These are phyloP conservation scores for Neoscytalidium dimidiatum DNA, from an alignment of 2,329 filamentous ascomycete genomes.

Conservation along the genomic window DNA sequence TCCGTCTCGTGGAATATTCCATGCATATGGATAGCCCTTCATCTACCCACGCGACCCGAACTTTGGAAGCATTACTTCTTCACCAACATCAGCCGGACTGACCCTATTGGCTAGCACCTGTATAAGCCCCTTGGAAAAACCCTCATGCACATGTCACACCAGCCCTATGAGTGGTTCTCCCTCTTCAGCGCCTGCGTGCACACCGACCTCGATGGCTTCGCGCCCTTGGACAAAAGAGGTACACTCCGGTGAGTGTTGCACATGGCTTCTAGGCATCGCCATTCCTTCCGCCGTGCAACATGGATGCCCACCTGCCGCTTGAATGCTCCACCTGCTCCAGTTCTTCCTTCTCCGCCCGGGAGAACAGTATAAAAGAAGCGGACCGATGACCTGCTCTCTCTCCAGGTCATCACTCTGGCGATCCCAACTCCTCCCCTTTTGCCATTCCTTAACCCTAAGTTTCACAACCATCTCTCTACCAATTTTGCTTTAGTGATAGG, in stretches of 20 bases:
- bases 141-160: slow-evolving; percentile 1
- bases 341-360: background rate
- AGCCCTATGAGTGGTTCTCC: slow-evolving; percentile 10
- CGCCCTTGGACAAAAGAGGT: slow-evolving; percentile 1
- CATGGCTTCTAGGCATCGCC: slow-evolving; percentile 16
- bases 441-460: too few relatives aligned
- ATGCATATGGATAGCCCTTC: background rate
- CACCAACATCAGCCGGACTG: background rate
- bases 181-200: background rate
- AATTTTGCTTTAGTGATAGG: background rate
- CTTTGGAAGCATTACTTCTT: background rate
- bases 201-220: background rate
- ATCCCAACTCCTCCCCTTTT: background rate
- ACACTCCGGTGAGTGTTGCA: slow-evolving; percentile 13
- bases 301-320: slow-evolving; percentile 13
- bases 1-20: slow-evolving; percentile 4
- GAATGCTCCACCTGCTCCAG: background rate
- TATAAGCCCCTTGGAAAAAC: background rate
- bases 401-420: background rate
- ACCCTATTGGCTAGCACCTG: background rate
- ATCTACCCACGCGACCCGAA: background rate
- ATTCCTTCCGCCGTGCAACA: slow-evolving; percentile 14
- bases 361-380: slow-evolving; percentile 1
- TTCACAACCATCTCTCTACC: background rate
- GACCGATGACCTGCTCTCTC: background rate